These are phyloP conservation scores for Zopfia rhizophila DNA, from an alignment of 2,329 filamentous ascomycete species.

Conservation along the genomic window DNA sequence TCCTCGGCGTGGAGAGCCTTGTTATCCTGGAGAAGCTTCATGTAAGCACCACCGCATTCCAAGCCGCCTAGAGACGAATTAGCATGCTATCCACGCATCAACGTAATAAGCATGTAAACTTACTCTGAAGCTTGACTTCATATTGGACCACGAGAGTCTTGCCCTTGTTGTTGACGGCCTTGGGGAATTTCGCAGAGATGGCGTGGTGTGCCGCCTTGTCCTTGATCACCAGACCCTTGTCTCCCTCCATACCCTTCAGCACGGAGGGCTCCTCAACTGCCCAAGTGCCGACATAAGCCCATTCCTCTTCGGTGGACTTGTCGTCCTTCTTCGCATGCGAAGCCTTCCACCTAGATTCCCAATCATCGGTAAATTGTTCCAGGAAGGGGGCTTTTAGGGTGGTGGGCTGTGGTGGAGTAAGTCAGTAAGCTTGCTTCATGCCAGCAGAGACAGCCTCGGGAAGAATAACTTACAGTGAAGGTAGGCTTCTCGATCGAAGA, in stretches of 20 bases:
- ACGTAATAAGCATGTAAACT: constrained; percentile 53
- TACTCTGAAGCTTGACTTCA: constrained; percentile 98
- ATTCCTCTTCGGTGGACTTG: constrained; percentile 81
- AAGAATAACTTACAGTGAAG: constrained; percentile 78
- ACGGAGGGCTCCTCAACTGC: constrained; percentile 91
- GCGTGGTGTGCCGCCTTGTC: constrained; percentile 98
- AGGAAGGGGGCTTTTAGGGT: constrained; percentile 91
- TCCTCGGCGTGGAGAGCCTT: constrained; percentile 96
- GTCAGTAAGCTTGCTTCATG: constrained; percentile 25
- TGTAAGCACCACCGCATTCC: constrained; percentile 97
- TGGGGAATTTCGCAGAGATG: constrained; percentile 98
- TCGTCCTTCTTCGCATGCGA: constrained; percentile 97
- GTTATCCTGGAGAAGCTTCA: constrained; percentile 99
- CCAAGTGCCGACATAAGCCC: constrained; percentile 98
- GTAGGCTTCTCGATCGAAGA: constrained; percentile 75
- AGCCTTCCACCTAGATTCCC: constrained; percentile 92
- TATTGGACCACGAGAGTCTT: constrained; percentile 98
- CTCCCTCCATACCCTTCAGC: constrained; percentile 91
- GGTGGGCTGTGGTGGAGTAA: constrained; percentile 73
- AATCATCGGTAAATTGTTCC: constrained; percentile 98
- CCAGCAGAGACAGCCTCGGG: background rate
- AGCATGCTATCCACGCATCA: constrained; percentile 19
- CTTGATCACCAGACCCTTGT: constrained; percentile 98
- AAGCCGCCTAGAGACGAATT: constrained; percentile 75
- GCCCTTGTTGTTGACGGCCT: constrained; percentile 96